Base-by-base conservation (phyloP, 2,329 filamentous ascomycete genomes). In the Exophiala spinifera region DNA sequence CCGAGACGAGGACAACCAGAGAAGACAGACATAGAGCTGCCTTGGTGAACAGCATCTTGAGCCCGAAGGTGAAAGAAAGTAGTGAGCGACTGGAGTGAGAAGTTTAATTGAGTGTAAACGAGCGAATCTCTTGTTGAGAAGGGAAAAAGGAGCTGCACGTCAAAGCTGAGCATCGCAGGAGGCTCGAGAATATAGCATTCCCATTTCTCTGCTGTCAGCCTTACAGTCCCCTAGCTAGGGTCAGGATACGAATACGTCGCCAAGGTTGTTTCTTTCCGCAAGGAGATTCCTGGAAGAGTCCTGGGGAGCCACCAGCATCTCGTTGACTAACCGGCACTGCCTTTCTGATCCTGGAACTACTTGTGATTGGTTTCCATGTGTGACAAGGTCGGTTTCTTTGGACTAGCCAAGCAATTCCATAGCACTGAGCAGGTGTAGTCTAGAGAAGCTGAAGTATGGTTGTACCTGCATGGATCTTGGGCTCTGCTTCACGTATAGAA, bases 1-100 rank as follows among this genome's bases (percentile, higher is more conserved):
- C 59, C 6, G 37, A 40, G 19, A 21, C 48, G n/a, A 59, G 43
- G 34, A 58, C 36, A 20, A 52, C n/a, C 19, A 60, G 53, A 17
- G 55, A 51, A 19, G 51, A 56, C 1, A 57, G 21, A 46, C 23
- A 23, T 4, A 60, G 45, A 33, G 45, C 51, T 14, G 53, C 28
- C 25, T 46, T 52, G 28, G 45, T 42, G 45, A 55, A 51, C 36
- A 61, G 40, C 59, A 61, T 61, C 3, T 28, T 59, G 49, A 31
- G 15, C 43, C 34, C 49, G 13, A n/a, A 39, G 17, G 14, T 15
- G 36, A 39, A 15, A 3, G 11, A 15, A 2, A 8, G 17, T 17
- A 39, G 36, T 10, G 36, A 15, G 14, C 17, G 36, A 39, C 36
- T 39, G 14, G 2, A 39, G 31, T 34, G 13, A 39, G 31, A 51